Evolutionary conservation across 2,329 filamentous ascomycete genomes (phyloP), one percentile per base, ranked within the genome.

Genomic region (Alternaria sp.): DNA sequence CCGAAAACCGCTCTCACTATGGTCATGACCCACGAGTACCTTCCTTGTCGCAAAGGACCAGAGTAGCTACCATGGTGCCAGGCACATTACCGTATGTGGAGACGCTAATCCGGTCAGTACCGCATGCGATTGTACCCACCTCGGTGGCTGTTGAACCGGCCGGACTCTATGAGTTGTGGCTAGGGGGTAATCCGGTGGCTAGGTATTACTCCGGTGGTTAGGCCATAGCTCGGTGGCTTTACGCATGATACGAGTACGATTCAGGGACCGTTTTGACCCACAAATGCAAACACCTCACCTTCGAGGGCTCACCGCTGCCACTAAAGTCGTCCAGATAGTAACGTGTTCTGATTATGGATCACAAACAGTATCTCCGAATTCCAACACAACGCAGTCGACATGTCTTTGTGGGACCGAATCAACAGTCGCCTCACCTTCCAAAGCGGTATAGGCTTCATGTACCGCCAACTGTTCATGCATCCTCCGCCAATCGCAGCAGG

Each of bases 371-470:
- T 23, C 19, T 54, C 19, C 11, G 19, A 23, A 26, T 12, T 13
- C 9, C 8, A 21, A 25, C 21, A 54, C 51, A 11, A 23, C 30
- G 32, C 32, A 19, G 19, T 25, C 51, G 51, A 52, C 15, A 60
- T 60, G 57, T 55, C 50, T 21, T 55, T 26, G n/a, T 55, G 57
- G 57, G 57, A 60, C 40, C 40, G 25, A 36, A 36, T 60, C 11
- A 23, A 15, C 57, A 60, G 57, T 43, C 57, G 57, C 50, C 57
- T 60, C 11, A 60, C 32, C 26, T 60, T 60, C 26, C 56, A 59
- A 59, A 59, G 56, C 17, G 56, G 56, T 13, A 28, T 59, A 28
- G 58, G 58, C 23, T 61, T 61, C 23, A n/a, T 57, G n/a, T 61
- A 61, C 45, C 50, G 52, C 45, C 58, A 61, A 47, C 13, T 61